Base-by-base conservation (phyloP, 202 grass and related monocot genomes). In the Musa balbisiana region DNA sequence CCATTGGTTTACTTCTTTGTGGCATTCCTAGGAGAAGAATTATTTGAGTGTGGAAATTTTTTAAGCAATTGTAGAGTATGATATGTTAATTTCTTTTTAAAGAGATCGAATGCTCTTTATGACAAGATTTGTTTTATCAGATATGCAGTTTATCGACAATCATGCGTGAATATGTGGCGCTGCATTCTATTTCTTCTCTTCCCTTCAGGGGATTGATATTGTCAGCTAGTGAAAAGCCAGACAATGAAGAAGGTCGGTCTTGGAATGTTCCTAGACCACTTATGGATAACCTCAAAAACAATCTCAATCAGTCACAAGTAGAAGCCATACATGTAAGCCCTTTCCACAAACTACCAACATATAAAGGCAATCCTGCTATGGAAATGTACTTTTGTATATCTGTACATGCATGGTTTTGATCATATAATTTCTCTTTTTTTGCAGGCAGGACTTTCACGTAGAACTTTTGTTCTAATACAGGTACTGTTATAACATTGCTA, bases 391-490 rank as follows among this genome's bases (percentile, higher is more conserved):
- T 69, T 69, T 10, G 8, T 56, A 22, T 25, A 76, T 11, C 1
- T 13, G 11, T 29, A 69, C 10, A 58, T 80, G 17, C 64, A 64
- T 71, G 2, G 33, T 68, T 80, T 72, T 85, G 67, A 88, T 71
- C 69, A 23, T 80, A 53, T 76, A 76, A 20, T 49, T 19, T 73
- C 19, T 76, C 83, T 58, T 83, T 25, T 92, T 55, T 78, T 82
- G 72, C 82, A 98, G 94, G 91, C 91, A 53, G 94, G 94, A 79
- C 94, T 98, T 80, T 93, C 94, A 3, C 90, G 90, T 66, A 89
- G 91, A 73, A 89, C 88, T 50, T 98, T 98, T 89, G 90, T 98
- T 81, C 91, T 98, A 54, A 98, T 98, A 81, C 94, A 98, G 88
- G 91, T 98, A 74, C 69, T 19, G 10, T 11, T 53, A 22, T 68